Conservation (phyloP, 257 asterid genomes). For the Salvia splendens region DNA sequence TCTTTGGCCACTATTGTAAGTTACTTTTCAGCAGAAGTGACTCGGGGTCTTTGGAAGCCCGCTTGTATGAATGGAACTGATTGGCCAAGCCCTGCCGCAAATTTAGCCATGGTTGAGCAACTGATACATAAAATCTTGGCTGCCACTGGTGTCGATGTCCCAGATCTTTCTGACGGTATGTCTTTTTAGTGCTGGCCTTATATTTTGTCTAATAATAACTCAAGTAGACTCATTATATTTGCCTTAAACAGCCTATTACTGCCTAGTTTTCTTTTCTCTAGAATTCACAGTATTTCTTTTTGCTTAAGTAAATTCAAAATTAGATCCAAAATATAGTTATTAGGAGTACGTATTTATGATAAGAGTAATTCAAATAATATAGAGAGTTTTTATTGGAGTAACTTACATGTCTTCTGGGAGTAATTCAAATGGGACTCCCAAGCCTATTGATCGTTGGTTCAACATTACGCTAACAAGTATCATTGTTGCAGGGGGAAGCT, state of each 20-base stretch:
- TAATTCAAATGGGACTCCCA: not conserved
- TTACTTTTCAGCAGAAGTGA: slow-evolving; percentile 94
- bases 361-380: not conserved
- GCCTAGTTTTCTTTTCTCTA: slow-evolving; percentile 14
- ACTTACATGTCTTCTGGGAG: not conserved
- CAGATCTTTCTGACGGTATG: slow-evolving; percentile 71
- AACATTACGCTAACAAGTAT: slow-evolving; percentile 29
- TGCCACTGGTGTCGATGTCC: slow-evolving; percentile 90
- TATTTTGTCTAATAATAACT: slow-evolving; percentile 7
- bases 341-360: not conserved
- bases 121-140: slow-evolving; percentile 85
- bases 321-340: not conserved
- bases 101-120: slow-evolving; percentile 75
- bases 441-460: slow-evolving; percentile 6
- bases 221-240: slow-evolving; percentile 14
- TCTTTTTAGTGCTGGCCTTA: slow-evolving; percentile 19
- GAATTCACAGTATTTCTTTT: slow-evolving; percentile 1
- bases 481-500: slow-evolving; percentile 61
- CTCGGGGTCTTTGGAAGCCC: slow-evolving; percentile 95
- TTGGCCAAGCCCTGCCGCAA: slow-evolving; percentile 99
- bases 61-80: slow-evolving; percentile 98
- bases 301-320: not conserved
- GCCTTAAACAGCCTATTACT: slow-evolving; percentile 16
- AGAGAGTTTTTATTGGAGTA: slow-evolving; percentile 16
- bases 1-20: slow-evolving; percentile 88